These are phyloP conservation scores for Zygotorulaspora sp. DNA, from an alignment of 805 yeast species.

Conservation along the genomic window DNA sequence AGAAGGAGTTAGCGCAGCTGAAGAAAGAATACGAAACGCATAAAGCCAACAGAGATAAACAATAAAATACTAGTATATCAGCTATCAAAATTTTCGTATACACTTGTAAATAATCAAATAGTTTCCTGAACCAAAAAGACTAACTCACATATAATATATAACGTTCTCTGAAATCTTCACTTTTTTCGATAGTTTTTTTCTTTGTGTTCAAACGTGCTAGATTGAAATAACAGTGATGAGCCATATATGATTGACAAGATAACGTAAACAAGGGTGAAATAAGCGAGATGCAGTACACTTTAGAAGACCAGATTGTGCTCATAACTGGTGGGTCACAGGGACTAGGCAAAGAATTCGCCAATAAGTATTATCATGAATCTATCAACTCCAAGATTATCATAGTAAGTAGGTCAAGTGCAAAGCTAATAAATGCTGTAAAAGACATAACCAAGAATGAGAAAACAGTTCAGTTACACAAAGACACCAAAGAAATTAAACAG, in stretches of 20 bases:
- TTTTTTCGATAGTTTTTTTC: too few relatives aligned
- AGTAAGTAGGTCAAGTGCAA: constrained; percentile 70
- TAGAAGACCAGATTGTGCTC: constrained; percentile 54
- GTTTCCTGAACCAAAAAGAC: too few relatives aligned
- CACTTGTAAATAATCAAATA: constrained; percentile 1
- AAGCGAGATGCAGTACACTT: constrained; percentile 27
- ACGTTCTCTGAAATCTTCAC: too few relatives aligned
- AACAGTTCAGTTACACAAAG: constrained; percentile 2
- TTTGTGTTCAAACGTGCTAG: too few relatives aligned
- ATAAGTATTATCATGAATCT: constrained; percentile 40
- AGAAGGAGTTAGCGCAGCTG: constrained; percentile 66
- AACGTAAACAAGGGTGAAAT: too few relatives aligned
- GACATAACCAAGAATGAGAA: constrained; percentile 34
- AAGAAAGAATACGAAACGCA: constrained; percentile 62
- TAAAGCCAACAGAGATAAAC: constrained; percentile 20
- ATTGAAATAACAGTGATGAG: too few relatives aligned
- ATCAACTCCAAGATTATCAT: constrained; percentile 62
- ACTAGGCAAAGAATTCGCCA: constrained; percentile 75
- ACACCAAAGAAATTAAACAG: constrained; percentile 12
- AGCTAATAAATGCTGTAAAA: constrained; percentile 47
- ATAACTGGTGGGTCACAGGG: constrained; percentile 97
- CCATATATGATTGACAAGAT: too few relatives aligned
- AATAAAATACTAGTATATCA: background rate
- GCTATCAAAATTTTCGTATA: background rate
- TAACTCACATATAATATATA: too few relatives aligned